phyloP scores from a whole-genome alignment of 148 eudicot genomes.

The Limonium bicolor region DNA sequence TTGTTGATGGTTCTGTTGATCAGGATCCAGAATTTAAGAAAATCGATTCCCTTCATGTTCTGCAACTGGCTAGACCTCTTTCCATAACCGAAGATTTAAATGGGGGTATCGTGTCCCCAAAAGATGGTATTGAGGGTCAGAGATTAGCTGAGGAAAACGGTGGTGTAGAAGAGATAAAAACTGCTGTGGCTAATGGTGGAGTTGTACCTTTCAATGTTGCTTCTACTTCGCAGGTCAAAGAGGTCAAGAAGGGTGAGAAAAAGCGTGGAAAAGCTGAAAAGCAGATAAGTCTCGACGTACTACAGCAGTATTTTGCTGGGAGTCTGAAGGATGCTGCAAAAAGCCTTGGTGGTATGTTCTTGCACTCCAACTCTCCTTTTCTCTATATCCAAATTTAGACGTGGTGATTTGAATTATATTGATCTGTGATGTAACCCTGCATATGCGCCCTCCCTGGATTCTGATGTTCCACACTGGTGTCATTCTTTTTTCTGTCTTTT shows the following conservation, averaged over 20 bases:
- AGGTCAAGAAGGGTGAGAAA: slow-evolving; percentile 38
- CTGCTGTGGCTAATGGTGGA: slow-evolving; percentile 9
- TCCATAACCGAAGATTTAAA: slow-evolving; percentile 14
- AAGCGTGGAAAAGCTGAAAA: slow-evolving; percentile 95
- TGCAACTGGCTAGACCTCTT: slow-evolving; percentile 12
- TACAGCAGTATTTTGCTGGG: slow-evolving; percentile 77
- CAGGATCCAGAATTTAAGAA: slow-evolving; percentile 29
- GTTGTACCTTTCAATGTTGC: slow-evolving; percentile 11
- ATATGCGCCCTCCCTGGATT: neutral
- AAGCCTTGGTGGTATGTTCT: slow-evolving; percentile 61
- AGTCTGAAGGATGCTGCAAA: slow-evolving; percentile 93
- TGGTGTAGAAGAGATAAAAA: slow-evolving; percentile 12
- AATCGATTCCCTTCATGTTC: slow-evolving; percentile 14
- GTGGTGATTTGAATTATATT: no score
- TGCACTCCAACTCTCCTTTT: no score
- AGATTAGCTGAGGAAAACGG: slow-evolving; percentile 16
- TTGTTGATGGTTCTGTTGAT: slow-evolving; percentile 31
- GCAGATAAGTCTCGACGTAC: slow-evolving; percentile 76
- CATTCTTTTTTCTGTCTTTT: no score
- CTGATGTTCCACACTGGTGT: no score
- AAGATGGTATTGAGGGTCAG: slow-evolving; percentile 15
- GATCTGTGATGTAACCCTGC: no score
- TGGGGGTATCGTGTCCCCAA: slow-evolving; percentile 13
- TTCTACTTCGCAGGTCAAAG: slow-evolving; percentile 21
- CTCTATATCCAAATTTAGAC: no score